phyloP scores from a whole-genome alignment of 371 early-diverging fungal genomes.

The Mucor mucedo region DNA sequence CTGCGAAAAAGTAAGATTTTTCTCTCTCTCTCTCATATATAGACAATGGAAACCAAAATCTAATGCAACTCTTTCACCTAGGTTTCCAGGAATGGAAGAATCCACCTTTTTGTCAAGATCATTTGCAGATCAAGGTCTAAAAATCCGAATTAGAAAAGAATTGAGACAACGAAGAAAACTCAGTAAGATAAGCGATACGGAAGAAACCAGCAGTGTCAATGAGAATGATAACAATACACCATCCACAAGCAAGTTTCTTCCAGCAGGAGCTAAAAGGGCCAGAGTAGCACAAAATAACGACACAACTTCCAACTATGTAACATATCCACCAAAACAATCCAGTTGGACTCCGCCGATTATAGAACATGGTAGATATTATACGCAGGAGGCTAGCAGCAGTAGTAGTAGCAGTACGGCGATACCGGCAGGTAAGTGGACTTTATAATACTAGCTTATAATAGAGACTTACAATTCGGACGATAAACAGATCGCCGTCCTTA shows the following conservation, averaged over 20 bases:
- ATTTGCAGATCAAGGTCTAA: slow-evolving; percentile 95
- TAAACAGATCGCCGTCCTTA: neutral
- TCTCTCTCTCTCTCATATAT: neutral
- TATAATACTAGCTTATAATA: neutral
- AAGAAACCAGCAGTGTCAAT: slow-evolving; percentile 2
- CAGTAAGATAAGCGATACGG: slow-evolving; percentile 15
- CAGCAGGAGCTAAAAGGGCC: neutral
- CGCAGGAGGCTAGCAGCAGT: neutral
- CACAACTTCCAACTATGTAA: neutral
- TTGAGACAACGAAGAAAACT: slow-evolving; percentile 48
- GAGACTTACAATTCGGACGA: no score
- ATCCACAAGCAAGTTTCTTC: neutral
- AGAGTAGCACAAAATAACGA: neutral
- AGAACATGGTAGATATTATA: neutral
- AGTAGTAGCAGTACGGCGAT: neutral
- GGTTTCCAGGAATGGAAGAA: slow-evolving; percentile 95
- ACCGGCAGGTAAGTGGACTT: neutral
- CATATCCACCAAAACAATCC: neutral
- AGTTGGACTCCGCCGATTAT: neutral
- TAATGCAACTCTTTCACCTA: slow-evolving; percentile 7
- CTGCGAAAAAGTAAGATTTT: slow-evolving; percentile 81
- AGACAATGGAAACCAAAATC: no score
- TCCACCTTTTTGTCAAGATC: slow-evolving; percentile 87
- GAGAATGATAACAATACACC: neutral
- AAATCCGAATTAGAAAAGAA: slow-evolving; percentile 88